Conservation (phyloP, 2,329 filamentous ascomycete genomes). For the Rhynchosporium secalis region DNA sequence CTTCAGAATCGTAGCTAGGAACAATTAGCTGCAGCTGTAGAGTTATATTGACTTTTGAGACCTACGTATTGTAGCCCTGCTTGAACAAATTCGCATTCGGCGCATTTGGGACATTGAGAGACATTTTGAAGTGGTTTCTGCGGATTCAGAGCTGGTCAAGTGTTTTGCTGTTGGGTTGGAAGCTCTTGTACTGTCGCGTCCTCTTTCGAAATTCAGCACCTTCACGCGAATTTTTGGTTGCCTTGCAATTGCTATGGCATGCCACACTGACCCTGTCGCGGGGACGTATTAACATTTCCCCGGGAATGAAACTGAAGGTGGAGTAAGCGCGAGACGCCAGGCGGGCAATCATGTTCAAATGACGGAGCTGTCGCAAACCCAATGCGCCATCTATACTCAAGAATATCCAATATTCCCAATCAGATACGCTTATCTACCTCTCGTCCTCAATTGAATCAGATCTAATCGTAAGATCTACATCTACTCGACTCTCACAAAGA, state of each 20-base stretch:
- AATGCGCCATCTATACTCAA: background rate
- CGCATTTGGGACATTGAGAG: slow-evolving; percentile 90
- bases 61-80: slow-evolving; percentile 73
- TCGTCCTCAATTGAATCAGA: background rate
- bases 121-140: slow-evolving; percentile 59
- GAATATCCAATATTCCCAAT: background rate
- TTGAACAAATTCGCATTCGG: slow-evolving; percentile 85
- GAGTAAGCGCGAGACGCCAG: background rate
- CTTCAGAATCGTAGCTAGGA: slow-evolving; percentile 92
- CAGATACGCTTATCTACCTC: background rate
- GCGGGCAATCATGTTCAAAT: background rate
- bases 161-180: slow-evolving; percentile 15
- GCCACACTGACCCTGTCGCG: background rate
- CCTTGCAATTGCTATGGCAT: background rate
- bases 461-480: background rate
- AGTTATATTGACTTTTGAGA: slow-evolving; percentile 27
- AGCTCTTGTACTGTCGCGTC: slow-evolving; percentile 21
- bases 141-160: slow-evolving; percentile 9
- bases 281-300: no score
- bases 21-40: slow-evolving; percentile 38
- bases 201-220: slow-evolving; percentile 20
- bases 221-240: slow-evolving; percentile 7
- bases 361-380: background rate
- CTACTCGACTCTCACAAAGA: background rate
- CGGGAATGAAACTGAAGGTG: no score